Evolutionary conservation across 2,329 filamentous ascomycete genomes (phyloP).

Genomic region (Aspergillus hiratsukae): DNA sequence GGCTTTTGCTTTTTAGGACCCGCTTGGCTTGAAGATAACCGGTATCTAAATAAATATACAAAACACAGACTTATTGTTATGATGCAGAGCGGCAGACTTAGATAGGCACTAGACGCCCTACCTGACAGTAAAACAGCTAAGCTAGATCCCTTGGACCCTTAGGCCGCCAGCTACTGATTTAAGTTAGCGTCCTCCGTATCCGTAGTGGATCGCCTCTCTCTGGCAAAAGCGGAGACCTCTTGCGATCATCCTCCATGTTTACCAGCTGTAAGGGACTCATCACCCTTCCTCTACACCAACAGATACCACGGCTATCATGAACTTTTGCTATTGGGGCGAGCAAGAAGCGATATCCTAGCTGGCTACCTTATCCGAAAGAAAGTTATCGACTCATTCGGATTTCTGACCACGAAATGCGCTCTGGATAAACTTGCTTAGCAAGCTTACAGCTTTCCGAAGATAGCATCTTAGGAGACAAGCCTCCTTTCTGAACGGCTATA

Average conservation of each 20-base stretch:
- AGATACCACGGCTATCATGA: background rate
- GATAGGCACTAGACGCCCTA: background rate
- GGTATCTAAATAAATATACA: background rate
- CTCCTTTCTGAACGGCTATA: background rate
- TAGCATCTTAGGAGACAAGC: background rate
- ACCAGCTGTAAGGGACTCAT: background rate
- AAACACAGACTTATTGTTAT: background rate
- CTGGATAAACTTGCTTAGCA: background rate
- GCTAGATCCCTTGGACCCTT: no score
- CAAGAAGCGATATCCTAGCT: background rate
- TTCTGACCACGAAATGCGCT: background rate
- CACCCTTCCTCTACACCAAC: background rate
- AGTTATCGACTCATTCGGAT: background rate
- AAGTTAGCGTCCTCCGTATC: background rate
- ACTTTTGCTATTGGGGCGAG: background rate
- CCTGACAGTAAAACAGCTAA: background rate
- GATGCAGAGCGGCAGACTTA: background rate
- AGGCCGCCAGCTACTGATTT: background rate
- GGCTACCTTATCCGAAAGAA: background rate
- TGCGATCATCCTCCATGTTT: background rate
- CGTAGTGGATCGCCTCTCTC: background rate
- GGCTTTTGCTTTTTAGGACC: background rate
- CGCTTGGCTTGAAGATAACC: background rate
- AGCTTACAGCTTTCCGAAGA: background rate
- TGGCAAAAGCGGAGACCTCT: background rate